Evolutionary conservation across 148 eudicot genomes (phyloP).

Genomic region (Rhododendron simsii): DNA sequence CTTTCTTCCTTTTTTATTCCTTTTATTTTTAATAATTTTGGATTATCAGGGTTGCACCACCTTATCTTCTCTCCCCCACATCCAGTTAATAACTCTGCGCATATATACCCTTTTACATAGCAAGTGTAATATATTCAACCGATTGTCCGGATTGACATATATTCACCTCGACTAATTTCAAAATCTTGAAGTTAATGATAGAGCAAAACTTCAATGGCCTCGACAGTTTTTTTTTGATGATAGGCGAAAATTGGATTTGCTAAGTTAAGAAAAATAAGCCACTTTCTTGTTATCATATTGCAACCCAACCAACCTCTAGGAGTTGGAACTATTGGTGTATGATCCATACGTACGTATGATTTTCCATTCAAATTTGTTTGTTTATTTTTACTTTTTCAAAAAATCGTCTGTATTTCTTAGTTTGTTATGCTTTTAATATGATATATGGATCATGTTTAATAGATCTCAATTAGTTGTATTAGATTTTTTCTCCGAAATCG

Average conservation of each 20-base stretch:
- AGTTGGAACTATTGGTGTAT: not conserved
- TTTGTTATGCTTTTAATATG: too few relatives aligned
- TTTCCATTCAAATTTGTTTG: too few relatives aligned
- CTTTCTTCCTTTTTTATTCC: not conserved
- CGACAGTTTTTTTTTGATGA: not conserved
- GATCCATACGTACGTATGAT: too few relatives aligned
- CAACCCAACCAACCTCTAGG: not conserved
- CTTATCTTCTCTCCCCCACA: conserved; percentile 58
- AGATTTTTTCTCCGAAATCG: too few relatives aligned
- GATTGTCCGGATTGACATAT: not conserved
- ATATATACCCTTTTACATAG: not conserved
- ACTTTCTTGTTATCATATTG: not conserved
- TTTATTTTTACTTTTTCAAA: too few relatives aligned
- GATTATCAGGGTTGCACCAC: conserved; percentile 44
- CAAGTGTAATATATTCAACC: not conserved
- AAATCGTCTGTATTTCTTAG: too few relatives aligned
- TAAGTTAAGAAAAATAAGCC: not conserved
- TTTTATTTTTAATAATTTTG: conserved; percentile 3
- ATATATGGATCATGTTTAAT: too few relatives aligned
- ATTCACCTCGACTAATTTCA: not conserved
- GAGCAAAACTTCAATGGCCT: not conserved
- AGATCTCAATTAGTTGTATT: too few relatives aligned
- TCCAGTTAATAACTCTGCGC: conserved; percentile 16
- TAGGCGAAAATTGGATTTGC: not conserved
- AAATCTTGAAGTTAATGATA: not conserved